phyloP scores from a whole-genome alignment of 805 yeast genomes.

The Kuraishia piskuri region DNA sequence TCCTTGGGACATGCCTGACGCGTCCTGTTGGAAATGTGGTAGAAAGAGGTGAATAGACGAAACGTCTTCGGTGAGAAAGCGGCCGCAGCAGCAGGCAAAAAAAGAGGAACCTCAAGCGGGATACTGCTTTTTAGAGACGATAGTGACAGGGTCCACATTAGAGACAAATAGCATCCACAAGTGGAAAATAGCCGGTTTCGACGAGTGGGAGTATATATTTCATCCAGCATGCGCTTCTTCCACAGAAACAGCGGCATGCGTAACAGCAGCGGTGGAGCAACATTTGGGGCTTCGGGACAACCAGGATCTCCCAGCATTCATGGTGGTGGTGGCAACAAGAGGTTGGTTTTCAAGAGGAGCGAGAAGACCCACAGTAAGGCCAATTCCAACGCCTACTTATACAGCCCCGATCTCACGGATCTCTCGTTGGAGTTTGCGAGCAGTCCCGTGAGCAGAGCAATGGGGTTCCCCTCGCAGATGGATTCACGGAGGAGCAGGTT shows the following conservation, averaged over 20 bases:
- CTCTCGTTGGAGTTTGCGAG: not conserved
- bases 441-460: not conserved
- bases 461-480: not conserved
- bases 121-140: not conserved
- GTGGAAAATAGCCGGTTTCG: not conserved
- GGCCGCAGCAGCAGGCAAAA: too few relatives aligned
- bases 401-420: not conserved
- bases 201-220: not conserved
- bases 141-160: not conserved
- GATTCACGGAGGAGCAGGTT: not conserved
- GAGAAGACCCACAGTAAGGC: not conserved
- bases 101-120: not conserved
- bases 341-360: not conserved
- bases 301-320: not conserved
- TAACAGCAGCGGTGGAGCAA: not conserved
- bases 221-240: not conserved
- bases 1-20: not conserved
- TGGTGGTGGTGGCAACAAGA: not conserved
- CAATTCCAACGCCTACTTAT: not conserved
- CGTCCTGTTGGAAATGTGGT: not conserved
- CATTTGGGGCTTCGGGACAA: not conserved
- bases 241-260: not conserved
- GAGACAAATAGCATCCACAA: not conserved
- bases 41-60: not conserved
- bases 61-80: not conserved